Base-by-base conservation (phyloP, 2,329 filamentous ascomycete genomes). In the Verticillium isaacii region DNA sequence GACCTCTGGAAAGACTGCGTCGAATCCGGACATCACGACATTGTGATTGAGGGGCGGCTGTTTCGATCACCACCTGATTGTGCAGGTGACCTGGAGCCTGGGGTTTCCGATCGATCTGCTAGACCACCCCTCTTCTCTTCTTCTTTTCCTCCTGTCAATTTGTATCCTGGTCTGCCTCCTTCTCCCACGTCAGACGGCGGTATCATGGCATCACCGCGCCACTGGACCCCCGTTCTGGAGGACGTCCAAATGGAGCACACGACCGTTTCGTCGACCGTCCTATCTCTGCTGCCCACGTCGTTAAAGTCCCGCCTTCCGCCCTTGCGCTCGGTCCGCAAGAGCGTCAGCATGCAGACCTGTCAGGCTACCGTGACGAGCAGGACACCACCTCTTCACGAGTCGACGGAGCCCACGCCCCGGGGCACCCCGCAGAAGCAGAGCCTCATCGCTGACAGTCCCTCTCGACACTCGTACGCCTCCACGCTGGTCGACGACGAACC, bases 241-340 rank as follows among this genome's bases (percentile, higher is more conserved):
- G 70, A 72, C 59, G 63, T 72, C 59, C 68, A 71, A 50, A 66
- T 73, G 62, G 73, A 73, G 15, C 70, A 71, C 54, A 69, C 70
- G 58, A 71, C 71, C 58, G 69, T 72, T 58, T 72, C 78, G 56
- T 82, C 81, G 25, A 79, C 80, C 63, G 74, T 86, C 17, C 84
- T 82, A 69, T 77, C 79, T 6, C 78, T 86, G 62, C 78, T 87
- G 8, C 84, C 85, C 4, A 74, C 76, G 1, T 76, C 82, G 5
- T 74, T 87, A 5, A 80, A 82, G 67, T 80, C 76, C 39, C 76
- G 80, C 62, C 74, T 86, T 25, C 80, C 81, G 3, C 77, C 77
- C 6, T 74, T 87, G 9, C 78, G 79, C 34, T 84, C 81, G 5
- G 72, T 87, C 54, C 74, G 77, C 36, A 72, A 72, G 58, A 77